These are phyloP conservation scores for Colletotrichum cuscutae DNA, from an alignment of 2,329 filamentous ascomycete species.

Conservation along the genomic window DNA sequence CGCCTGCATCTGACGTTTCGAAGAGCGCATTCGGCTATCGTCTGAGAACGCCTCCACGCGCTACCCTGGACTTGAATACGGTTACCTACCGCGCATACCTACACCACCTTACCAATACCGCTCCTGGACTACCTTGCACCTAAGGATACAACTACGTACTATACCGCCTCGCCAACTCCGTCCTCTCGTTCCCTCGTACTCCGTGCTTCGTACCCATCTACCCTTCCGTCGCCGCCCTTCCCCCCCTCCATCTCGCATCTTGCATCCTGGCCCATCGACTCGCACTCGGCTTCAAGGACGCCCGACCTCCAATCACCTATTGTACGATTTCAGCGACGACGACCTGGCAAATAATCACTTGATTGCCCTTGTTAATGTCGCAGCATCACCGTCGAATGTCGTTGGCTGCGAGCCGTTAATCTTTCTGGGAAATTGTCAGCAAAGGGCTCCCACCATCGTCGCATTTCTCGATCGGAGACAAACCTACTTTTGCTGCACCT, in stretches of 20 bases:
- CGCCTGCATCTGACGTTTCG: slow-evolving; percentile 32
- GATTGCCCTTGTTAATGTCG: slow-evolving; percentile 25
- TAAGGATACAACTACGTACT: slow-evolving; percentile 2
- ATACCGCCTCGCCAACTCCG: background rate
- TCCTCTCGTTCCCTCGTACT: slow-evolving; percentile 10
- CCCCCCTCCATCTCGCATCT: slow-evolving; percentile 1
- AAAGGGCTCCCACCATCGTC: slow-evolving; percentile 12
- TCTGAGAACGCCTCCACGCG: slow-evolving; percentile 33
- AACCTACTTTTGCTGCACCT: slow-evolving; percentile 26
- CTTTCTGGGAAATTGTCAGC: background rate
- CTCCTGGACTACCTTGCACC: slow-evolving; percentile 6
- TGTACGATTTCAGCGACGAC: slow-evolving; percentile 14
- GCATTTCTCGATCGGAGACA: slow-evolving; percentile 26
- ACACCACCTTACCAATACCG: background rate
- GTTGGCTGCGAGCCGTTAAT: slow-evolving; percentile 20
- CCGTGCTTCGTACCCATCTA: slow-evolving; percentile 1
- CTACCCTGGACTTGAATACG: slow-evolving; percentile 21
- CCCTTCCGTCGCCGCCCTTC: slow-evolving; percentile 2
- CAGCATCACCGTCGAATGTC: slow-evolving; percentile 7
- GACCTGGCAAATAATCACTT: slow-evolving; percentile 5
- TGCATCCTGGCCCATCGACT: background rate
- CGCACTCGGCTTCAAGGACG: background rate
- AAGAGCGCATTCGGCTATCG: slow-evolving; percentile 33
- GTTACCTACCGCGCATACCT: background rate
- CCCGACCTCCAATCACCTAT: slow-evolving; percentile 8